phyloP scores from a whole-genome alignment of 805 yeast species.

The Metschnikowia cubensis region DNA sequence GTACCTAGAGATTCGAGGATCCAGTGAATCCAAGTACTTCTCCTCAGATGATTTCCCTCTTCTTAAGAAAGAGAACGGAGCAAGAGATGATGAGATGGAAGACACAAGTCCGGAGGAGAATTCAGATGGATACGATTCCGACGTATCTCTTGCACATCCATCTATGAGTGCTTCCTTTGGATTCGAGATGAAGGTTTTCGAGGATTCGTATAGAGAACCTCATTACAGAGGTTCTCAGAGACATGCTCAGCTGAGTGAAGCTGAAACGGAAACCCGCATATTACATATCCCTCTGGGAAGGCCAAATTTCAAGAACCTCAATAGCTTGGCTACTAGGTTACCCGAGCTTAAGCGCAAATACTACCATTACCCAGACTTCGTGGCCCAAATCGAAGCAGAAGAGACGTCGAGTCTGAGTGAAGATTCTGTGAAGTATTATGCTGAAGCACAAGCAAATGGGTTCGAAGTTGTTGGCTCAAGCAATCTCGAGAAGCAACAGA shows the following conservation, averaged over 20 bases:
- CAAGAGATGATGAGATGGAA: slow-evolving; percentile 2
- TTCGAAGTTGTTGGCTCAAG: background rate
- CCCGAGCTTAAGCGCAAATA: slow-evolving; percentile 27
- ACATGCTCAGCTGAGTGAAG: background rate
- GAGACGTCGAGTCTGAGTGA: background rate
- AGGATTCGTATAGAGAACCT: slow-evolving; percentile 14
- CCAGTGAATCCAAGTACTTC: slow-evolving; percentile 16
- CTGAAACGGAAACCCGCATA: background rate
- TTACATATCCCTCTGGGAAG: slow-evolving; percentile 44
- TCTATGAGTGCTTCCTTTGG: slow-evolving; percentile 47
- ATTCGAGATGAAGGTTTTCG: slow-evolving; percentile 43
- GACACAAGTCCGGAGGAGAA: background rate
- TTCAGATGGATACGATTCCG: slow-evolving; percentile 41
- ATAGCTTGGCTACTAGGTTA: slow-evolving; percentile 27
- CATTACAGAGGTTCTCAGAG: background rate
- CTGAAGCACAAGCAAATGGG: slow-evolving; percentile 2
- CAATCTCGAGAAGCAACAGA: background rate
- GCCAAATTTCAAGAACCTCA: slow-evolving; percentile 39
- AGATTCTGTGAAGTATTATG: background rate
- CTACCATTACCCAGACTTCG: slow-evolving; percentile 29
- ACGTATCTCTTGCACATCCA: slow-evolving; percentile 51
- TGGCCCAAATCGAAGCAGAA: background rate
- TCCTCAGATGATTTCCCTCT: slow-evolving; percentile 34
- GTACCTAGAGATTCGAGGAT: slow-evolving; percentile 19
- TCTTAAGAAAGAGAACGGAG: slow-evolving; percentile 10